Percentiles rank a stretch among this genome's conserved stretches.
Conservation (phyloP, 2,329 filamentous ascomycete genomes). For the Xylaria sp. region DNA sequence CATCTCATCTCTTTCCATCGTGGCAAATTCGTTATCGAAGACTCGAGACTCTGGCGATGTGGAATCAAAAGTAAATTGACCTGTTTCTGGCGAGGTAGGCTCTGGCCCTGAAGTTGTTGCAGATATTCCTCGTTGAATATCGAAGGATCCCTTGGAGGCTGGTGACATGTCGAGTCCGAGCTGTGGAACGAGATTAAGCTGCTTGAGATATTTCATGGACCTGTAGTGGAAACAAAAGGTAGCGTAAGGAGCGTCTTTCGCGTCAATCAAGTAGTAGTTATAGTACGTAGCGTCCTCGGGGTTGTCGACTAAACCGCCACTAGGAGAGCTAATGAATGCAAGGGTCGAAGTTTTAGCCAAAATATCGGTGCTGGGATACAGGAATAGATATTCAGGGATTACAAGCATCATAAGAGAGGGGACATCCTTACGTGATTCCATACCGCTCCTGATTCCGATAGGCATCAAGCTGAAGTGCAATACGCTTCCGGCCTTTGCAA, state of each 20-base stretch:
- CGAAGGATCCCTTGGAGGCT: slow-evolving; percentile 7
- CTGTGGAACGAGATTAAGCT: slow-evolving; percentile 60
- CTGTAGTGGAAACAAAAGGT: slow-evolving; percentile 68
- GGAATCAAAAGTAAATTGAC: slow-evolving; percentile 38
- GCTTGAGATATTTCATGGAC: slow-evolving; percentile 60
- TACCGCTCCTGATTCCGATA: slow-evolving; percentile 62
- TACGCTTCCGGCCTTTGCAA: slow-evolving; percentile 59
- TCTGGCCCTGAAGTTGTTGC: not conserved
- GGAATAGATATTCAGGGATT: not conserved
- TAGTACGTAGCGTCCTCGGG: slow-evolving; percentile 64
- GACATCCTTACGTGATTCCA: slow-evolving; percentile 61
- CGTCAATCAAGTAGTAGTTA: slow-evolving; percentile 63
- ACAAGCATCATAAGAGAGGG: slow-evolving; percentile 21
- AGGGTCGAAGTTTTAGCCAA: slow-evolving; percentile 14
- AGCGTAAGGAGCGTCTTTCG: slow-evolving; percentile 63
- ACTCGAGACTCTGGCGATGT: slow-evolving; percentile 32
- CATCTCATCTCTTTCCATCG: slow-evolving; percentile 16
- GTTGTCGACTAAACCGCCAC: slow-evolving; percentile 63
- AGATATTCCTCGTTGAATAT: slow-evolving; percentile 9
- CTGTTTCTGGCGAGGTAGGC: slow-evolving; percentile 15
- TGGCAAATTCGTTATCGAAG: slow-evolving; percentile 28
- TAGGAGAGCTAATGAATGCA: slow-evolving; percentile 58
- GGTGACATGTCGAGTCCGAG: slow-evolving; percentile 25
- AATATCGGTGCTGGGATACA: not conserved
- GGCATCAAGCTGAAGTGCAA: slow-evolving; percentile 55